Evolutionary conservation across 306 rosid genomes (phyloP).

Genomic region (Rosa persica): DNA sequence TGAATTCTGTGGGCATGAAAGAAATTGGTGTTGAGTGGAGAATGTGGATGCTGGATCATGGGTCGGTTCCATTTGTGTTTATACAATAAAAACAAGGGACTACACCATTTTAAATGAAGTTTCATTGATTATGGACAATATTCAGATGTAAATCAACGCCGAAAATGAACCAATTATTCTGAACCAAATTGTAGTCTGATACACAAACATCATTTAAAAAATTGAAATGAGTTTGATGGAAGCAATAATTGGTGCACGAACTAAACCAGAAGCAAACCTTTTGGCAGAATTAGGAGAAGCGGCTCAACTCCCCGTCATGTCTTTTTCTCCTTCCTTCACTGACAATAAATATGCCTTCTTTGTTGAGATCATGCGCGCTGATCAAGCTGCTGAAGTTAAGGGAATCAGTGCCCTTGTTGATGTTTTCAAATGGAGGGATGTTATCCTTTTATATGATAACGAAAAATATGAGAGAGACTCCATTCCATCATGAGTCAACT

Average conservation of each 20-base stretch:
- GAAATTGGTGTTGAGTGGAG: too few relatives aligned
- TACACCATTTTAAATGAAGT: too few relatives aligned
- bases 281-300: conserved; percentile 17
- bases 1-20: too few relatives aligned
- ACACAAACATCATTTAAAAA: too few relatives aligned
- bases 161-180: too few relatives aligned
- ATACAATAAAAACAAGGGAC: too few relatives aligned
- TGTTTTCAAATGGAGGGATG: conserved; percentile 14
- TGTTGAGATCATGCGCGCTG: neutral
- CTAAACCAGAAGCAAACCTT: neutral
- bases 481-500: neutral
- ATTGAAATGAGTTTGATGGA: neutral
- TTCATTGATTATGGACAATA: too few relatives aligned
- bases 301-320: conserved; percentile 2
- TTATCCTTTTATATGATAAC: conserved; percentile 8
- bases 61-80: too few relatives aligned
- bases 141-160: too few relatives aligned
- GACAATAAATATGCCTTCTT: conserved; percentile 2
- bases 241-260: conserved; percentile 10
- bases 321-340: neutral
- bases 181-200: too few relatives aligned
- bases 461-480: neutral
- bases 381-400: neutral
- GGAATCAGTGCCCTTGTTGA: neutral
- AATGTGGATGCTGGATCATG: too few relatives aligned